Percentiles rank a stretch among this genome's conserved stretches.
phyloP scores from a whole-genome alignment of 768 basidiomycete genomes.

The Favolaschia claudopus region DNA sequence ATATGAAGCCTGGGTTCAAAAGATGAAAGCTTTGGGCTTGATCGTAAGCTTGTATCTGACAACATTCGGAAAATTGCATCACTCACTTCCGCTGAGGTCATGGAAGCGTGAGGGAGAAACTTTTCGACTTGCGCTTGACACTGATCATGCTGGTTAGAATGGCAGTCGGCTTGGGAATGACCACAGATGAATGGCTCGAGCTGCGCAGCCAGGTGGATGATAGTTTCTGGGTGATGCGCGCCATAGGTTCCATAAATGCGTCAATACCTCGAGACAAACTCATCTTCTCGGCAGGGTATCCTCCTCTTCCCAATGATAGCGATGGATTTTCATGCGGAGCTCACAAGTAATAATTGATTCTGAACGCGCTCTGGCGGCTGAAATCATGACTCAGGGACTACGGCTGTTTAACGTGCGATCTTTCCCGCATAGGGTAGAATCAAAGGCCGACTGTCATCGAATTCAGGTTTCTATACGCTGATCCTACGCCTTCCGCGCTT shows the following conservation, averaged over 20 bases:
- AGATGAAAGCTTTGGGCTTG: constrained; percentile 85
- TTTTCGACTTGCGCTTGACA: not conserved
- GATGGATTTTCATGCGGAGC: constrained; percentile 91
- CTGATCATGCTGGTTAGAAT: constrained; percentile 58
- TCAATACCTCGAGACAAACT: not conserved
- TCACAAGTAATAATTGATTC: constrained; percentile 67
- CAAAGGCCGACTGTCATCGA: constrained; percentile 9
- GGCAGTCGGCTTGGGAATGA: constrained; percentile 82
- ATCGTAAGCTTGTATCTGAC: constrained; percentile 38
- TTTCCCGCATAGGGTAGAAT: not conserved
- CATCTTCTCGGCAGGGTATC: constrained; percentile 67
- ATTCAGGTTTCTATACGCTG: constrained; percentile 82
- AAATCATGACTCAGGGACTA: constrained; percentile 68
- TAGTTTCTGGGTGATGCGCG: constrained; percentile 90
- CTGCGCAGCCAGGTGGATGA: constrained; percentile 78
- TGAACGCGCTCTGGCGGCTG: constrained; percentile 2
- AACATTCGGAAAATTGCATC: not conserved
- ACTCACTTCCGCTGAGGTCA: constrained; percentile 48
- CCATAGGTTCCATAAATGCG: constrained; percentile 62
- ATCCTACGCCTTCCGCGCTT: constrained; percentile 79
- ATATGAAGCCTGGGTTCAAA: constrained; percentile 80
- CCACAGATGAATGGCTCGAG: constrained; percentile 69
- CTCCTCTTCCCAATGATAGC: constrained; percentile 79
- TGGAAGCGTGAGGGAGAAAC: constrained; percentile 78
- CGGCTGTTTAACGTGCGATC: constrained; percentile 82